These are phyloP conservation scores for Pseudozyma tsukubaensis DNA, from an alignment of 1,284 basidiomycete species.

Conservation along the genomic window DNA sequence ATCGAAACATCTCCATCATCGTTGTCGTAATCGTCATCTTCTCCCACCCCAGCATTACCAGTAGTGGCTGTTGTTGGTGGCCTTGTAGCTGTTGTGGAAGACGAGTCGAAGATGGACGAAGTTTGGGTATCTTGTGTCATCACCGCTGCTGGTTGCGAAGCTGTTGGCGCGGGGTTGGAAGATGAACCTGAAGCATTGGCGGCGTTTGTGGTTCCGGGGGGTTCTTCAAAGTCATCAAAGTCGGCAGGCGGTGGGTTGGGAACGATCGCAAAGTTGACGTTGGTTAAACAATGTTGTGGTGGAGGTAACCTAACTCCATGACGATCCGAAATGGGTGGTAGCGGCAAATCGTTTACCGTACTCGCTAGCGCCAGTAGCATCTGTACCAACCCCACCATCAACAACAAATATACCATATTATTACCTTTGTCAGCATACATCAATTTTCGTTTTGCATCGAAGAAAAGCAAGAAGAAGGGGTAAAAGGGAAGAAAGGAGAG, in stretches of 20 bases:
- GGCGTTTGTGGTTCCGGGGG: background rate
- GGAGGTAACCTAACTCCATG: constrained; percentile 92
- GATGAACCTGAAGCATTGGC: background rate
- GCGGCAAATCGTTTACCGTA: constrained; percentile 86
- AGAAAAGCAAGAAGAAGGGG: background rate
- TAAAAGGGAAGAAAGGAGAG: background rate
- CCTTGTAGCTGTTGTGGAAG: background rate
- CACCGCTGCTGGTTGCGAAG: background rate
- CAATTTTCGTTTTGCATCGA: background rate
- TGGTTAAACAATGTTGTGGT: constrained; percentile 82
- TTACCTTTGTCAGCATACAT: background rate
- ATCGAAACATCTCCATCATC: constrained; percentile 36
- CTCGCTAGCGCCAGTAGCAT: constrained; percentile 88
- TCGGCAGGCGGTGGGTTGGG: constrained; percentile 80
- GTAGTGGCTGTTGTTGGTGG: no score
- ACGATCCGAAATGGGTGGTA: constrained; percentile 92
- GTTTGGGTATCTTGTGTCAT: constrained; percentile 11
- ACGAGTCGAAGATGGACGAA: constrained; percentile 20
- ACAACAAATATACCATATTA: background rate
- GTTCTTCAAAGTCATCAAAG: constrained; percentile 38
- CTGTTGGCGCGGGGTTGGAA: background rate
- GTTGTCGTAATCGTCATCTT: constrained; percentile 42
- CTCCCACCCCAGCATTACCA: background rate
- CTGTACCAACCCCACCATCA: constrained; percentile 70
- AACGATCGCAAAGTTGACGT: constrained; percentile 91